Evolutionary conservation across 2,329 filamentous ascomycete species (phyloP).

Genomic region (Penicillium aurantiogriseum): DNA sequence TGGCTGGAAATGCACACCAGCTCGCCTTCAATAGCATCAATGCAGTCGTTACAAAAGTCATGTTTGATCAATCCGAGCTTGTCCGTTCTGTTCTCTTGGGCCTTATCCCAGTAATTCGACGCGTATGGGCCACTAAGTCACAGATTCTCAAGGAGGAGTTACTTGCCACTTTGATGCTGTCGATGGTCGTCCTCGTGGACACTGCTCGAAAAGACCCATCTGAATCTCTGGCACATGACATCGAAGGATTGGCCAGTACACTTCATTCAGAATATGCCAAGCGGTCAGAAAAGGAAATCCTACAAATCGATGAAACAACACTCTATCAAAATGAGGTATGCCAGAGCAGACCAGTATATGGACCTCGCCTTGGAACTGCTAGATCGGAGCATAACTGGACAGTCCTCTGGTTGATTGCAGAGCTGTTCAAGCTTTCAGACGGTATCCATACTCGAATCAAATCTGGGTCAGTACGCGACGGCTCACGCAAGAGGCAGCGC

Average conservation of each 20-base stretch:
- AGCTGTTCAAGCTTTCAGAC: conserved; percentile 41
- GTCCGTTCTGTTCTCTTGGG: conserved; percentile 60
- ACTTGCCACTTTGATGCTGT: conserved; percentile 67
- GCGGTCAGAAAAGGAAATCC: conserved; percentile 66
- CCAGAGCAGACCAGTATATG: conserved; percentile 39
- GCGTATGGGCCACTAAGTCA: conserved; percentile 71
- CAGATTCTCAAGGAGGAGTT: conserved; percentile 72
- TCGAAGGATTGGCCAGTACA: conserved; percentile 67
- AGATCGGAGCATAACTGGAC: conserved; percentile 44
- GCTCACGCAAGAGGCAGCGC: conserved; percentile 37
- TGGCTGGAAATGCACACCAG: conserved; percentile 63
- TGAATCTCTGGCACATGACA: conserved; percentile 40
- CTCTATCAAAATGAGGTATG: conserved; percentile 46
- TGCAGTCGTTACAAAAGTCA: conserved; percentile 61
- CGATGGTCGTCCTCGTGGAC: conserved; percentile 59
- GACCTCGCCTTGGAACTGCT: conserved; percentile 36
- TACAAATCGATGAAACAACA: conserved; percentile 75
- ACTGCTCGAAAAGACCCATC: conserved; percentile 34
- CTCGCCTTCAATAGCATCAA: conserved; percentile 76
- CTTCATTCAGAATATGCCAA: conserved; percentile 77
- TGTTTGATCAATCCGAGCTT: conserved; percentile 66
- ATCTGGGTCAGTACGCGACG: conserved; percentile 14
- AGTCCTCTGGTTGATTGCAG: conserved; percentile 40
- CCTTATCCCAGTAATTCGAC: conserved; percentile 68
- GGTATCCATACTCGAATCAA: conserved; percentile 17